Base-by-base conservation (phyloP, 495 filamentous ascomycete genomes). In the Sabuloglossum arenarium region DNA sequence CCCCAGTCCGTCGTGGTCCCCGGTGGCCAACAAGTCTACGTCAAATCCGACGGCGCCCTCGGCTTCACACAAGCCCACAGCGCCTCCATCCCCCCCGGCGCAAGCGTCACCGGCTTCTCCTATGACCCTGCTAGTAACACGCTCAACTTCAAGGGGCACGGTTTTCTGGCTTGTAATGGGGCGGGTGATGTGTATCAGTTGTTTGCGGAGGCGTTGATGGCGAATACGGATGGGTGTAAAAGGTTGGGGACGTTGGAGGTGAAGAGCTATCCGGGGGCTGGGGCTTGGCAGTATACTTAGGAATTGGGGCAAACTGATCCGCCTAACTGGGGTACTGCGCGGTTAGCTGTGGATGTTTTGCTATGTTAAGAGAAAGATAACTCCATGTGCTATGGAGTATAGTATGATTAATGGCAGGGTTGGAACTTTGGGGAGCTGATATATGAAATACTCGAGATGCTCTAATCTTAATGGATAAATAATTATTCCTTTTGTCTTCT, bases 11-110 rank as follows among this genome's bases (percentile, higher is more conserved):
- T 76, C 56, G 62, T 68, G 49, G 81, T 85, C 28, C 79, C 82
- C 19, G 81, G 80, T 46, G 81, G 82, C 24, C 80, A 85, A 61
- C 67, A 68, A 56, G 72, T 79, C 66, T 87, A 82, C 65, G 69
- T 85, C 32, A 65, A 61, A 19, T 67, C 74, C 4, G 63, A 68
- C 27, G 81, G 81, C 52, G 69, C 73, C 28, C 65, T 86, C 32
- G 67, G 64, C 54, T 84, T 77, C 71, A 81, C 79, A 1, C 68
- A 66, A 45, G 74, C 80, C 0, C 80, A 85, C 68, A 79, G 75
- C 6, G 72, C 70, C 19, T 70, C 62, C 60, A 74, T 78, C 23
- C 80, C 81, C 0, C 34, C 67, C 0, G 80, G 78, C 10, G 74
- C 77, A 50, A 59, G 69, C 14, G 59, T 59, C 21, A 71, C 69